Evolutionary conservation across 768 basidiomycete species (phyloP), one percentile per base, ranked within the genome.

Genomic region (Roridomyces roridus): DNA sequence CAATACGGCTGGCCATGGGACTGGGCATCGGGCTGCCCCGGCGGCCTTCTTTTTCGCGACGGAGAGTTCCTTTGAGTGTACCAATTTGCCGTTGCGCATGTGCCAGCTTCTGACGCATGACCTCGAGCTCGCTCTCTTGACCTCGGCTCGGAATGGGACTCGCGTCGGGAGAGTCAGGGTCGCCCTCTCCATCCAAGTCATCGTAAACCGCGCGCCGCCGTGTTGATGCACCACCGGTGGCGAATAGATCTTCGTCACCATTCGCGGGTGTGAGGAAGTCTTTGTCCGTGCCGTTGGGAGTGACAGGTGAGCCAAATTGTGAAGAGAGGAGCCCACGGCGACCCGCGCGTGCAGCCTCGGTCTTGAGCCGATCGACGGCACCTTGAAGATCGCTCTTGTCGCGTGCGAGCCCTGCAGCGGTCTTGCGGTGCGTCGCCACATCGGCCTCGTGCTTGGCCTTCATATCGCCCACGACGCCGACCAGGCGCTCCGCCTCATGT

Each of bases 381-480:
- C 87, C 84, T 68, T 96, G 91, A 36, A 99, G 78, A 64, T 99
- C 96, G 24, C 86, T 88, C 77, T 96, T 96, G 71, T 99, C 97
- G 59, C 96, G 84, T 64, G 89, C 87, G 23, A 98, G 80, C 23
- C 91, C 88, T 1, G 96, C 96, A 2, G 91, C 87, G 51, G 89
- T 85, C 72, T 92, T 92, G 43, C 95, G 84, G 64, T 93, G 91
- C 57, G 92, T 89, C 4, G 96, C 97, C 55, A 98, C 84, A 60
- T 97, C 94, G 14, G 94, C 94, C 74, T 98, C 96, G 67, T 98
- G 95, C 70, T 94, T 96, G 49, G 85, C 82, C 68, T 91, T 93
- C 69, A 94, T 77, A 47, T 93, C 91, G 42, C 88, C 86, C 20
- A 89, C 72, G 6, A 80, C 68, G 40, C 74, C 74, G 59, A 83